Evolutionary conservation across 352 stramenopile genomes (phyloP).

Genomic region (Pythium folliculosum): DNA sequence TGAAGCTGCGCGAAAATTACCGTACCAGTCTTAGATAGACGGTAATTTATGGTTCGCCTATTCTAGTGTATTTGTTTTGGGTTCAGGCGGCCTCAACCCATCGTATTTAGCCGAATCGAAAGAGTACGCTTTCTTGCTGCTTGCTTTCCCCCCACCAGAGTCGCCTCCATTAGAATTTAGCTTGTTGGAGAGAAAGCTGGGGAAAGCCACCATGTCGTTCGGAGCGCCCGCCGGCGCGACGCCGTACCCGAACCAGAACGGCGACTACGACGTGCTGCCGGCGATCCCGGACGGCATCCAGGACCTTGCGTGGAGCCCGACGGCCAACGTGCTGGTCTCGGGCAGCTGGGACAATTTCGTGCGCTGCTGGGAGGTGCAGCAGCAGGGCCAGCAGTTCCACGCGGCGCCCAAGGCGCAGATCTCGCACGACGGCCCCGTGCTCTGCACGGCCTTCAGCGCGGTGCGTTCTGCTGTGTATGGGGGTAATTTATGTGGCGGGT

Average conservation of each 20-base stretch:
- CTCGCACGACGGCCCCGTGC: conserved; percentile 88
- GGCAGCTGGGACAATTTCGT: conserved; percentile 86
- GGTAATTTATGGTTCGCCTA: no score
- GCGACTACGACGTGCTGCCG: conserved; percentile 74
- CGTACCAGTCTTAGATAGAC: no score
- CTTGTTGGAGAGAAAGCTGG: neutral
- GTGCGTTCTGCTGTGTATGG: conserved; percentile 34
- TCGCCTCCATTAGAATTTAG: neutral
- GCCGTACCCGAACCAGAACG: conserved; percentile 73
- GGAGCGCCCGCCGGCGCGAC: conserved; percentile 36
- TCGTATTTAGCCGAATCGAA: conserved; percentile 2
- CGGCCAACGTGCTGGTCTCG: conserved; percentile 70
- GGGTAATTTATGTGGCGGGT: neutral
- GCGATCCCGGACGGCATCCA: conserved; percentile 72
- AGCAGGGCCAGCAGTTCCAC: conserved; percentile 71
- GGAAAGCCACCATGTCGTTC: conserved; percentile 19
- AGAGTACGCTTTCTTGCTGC: conserved; percentile 16
- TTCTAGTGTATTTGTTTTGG: no score
- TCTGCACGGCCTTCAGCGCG: conserved; percentile 91
- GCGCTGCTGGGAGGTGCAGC: conserved; percentile 84
- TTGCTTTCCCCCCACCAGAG: neutral
- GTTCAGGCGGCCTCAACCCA: no score
- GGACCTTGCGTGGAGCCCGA: conserved; percentile 77
- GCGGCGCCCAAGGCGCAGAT: conserved; percentile 81
- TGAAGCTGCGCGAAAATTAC: no score